Evolutionary conservation across 345 rosid genomes (phyloP).

Genomic region (Eucalyptus virginea): DNA sequence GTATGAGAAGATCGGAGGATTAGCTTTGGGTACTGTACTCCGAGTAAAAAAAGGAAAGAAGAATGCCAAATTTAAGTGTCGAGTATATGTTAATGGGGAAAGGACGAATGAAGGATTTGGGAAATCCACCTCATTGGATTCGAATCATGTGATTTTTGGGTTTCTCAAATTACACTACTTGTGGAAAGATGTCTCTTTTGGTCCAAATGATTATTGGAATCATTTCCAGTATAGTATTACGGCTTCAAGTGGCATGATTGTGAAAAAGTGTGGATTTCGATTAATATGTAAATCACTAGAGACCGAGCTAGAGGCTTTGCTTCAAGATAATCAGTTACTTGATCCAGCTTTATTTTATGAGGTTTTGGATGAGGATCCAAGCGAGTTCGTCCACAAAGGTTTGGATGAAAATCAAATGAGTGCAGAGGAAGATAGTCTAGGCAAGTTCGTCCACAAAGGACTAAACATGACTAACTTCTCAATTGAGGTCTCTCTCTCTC

Average conservation of each 20-base stretch:
- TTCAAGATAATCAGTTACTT: not conserved
- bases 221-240: too few relatives aligned
- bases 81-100: fast-evolving
- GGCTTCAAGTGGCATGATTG: not conserved
- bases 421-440: too few relatives aligned
- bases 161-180: fast-evolving
- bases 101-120: fast-evolving
- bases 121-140: fast-evolving
- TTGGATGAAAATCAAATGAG: too few relatives aligned
- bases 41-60: too few relatives aligned
- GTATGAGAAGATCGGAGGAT: too few relatives aligned
- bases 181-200: too few relatives aligned
- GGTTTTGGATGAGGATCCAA: not conserved
- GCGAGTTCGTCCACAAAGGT: too few relatives aligned
- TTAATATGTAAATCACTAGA: not conserved
- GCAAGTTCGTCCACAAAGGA: too few relatives aligned
- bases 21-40: fast-evolving
- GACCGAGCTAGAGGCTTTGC: not conserved
- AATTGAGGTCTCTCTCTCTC: too few relatives aligned
- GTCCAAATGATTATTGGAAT: too few relatives aligned
- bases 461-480: too few relatives aligned
- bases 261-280: not conserved
- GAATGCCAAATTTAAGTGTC: fast-evolving
- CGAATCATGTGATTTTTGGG: fast-evolving
- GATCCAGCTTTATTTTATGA: not conserved